These are phyloP conservation scores for Candida boleticola DNA, from an alignment of 805 yeast species.

Conservation along the genomic window DNA sequence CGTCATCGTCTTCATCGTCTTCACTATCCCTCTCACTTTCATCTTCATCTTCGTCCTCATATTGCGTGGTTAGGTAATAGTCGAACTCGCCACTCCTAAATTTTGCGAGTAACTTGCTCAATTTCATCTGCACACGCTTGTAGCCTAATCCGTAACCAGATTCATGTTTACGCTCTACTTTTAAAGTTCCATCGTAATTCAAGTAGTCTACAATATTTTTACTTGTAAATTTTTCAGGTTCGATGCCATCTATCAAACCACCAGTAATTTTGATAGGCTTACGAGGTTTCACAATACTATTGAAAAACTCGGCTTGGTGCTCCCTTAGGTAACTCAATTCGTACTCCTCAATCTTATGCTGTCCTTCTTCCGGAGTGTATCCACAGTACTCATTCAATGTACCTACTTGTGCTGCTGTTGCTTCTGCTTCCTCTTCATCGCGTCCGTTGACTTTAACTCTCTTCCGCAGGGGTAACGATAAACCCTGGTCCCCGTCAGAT, in stretches of 20 bases:
- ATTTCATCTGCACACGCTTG: conserved; percentile 48
- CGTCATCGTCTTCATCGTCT: conserved; percentile 11
- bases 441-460: no score
- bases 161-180: conserved; percentile 55
- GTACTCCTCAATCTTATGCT: neutral
- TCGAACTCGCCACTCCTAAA: conserved; percentile 42
- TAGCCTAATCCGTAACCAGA: conserved; percentile 73
- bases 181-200: conserved; percentile 34
- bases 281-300: conserved; percentile 37
- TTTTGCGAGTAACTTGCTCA: conserved; percentile 46
- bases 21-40: conserved; percentile 15
- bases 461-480: no score
- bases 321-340: neutral
- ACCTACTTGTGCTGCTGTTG: conserved; percentile 1
- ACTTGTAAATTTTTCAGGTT: conserved; percentile 30
- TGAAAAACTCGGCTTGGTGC: conserved; percentile 28
- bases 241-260: conserved; percentile 26
- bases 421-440: neutral
- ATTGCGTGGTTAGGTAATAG: conserved; percentile 70
- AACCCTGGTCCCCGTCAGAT: no score
- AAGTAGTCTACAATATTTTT: conserved; percentile 37
- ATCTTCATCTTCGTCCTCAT: conserved; percentile 32
- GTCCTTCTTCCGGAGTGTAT: neutral
- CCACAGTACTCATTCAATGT: conserved; percentile 5
- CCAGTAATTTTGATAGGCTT: conserved; percentile 49